These are phyloP conservation scores for Picochlorum sp. DNA, from an alignment of 139 green algal genomes.

Conservation along the genomic window DNA sequence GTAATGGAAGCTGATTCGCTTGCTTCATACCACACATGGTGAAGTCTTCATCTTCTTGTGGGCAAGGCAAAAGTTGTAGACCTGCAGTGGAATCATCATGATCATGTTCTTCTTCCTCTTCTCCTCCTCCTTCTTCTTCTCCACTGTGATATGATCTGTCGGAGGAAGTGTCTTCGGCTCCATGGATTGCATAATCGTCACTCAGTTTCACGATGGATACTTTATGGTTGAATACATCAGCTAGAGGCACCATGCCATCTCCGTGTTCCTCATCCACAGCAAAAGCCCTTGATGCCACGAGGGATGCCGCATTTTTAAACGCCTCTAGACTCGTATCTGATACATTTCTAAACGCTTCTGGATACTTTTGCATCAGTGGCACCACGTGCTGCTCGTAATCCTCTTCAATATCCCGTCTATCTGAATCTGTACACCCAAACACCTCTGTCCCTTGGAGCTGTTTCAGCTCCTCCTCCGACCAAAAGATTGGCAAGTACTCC, in stretches of 20 bases:
- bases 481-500: conserved; percentile 69
- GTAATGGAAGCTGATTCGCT: conserved; percentile 35
- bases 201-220: conserved; percentile 37
- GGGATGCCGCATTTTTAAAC: conserved; percentile 53
- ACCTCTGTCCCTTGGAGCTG: conserved; percentile 53
- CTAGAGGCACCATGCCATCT: conserved; percentile 70
- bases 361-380: conserved; percentile 35
- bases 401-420: conserved; percentile 22
- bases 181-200: conserved; percentile 16
- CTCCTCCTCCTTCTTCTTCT: background rate
- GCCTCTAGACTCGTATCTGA: conserved; percentile 16
- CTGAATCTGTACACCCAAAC: background rate
- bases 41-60: background rate
- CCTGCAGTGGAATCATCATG: background rate
- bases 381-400: conserved; percentile 45
- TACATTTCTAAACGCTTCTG: conserved; percentile 8
- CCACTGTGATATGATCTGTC: conserved; percentile 9
- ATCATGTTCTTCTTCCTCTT: conserved; percentile 12
- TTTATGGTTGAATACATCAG: conserved; percentile 91
- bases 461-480: conserved; percentile 39
- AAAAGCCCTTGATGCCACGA: conserved; percentile 69
- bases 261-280: conserved; percentile 68
- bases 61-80: too few species aligned
- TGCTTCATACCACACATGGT: background rate
- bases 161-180: background rate